A percentile compares a stretch with the other conserved stretches of the same genome.
Evolutionary conservation across 352 stramenopile genomes (phyloP).

Genomic region (Phytophthora niederhauseri): DNA sequence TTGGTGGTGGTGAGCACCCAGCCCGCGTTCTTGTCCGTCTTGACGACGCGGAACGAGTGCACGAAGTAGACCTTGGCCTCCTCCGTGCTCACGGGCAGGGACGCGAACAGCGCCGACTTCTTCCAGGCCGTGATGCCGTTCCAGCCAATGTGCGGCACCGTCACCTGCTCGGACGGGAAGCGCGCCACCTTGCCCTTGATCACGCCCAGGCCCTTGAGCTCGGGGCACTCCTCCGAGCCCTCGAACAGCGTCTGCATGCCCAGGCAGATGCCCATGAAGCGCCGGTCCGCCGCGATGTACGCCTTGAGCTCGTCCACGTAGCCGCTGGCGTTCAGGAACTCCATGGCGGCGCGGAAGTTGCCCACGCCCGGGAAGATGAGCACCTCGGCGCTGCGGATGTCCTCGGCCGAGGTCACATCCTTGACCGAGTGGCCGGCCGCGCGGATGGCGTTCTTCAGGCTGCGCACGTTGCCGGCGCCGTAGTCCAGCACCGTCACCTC

Average conservation of each 20-base stretch:
- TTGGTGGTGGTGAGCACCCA: conserved; percentile 97
- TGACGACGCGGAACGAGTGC: conserved; percentile 94
- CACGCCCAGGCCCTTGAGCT: conserved; percentile 90
- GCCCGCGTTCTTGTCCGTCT: conserved; percentile 76
- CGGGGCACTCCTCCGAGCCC: conserved; percentile 92
- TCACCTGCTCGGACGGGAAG: conserved; percentile 83
- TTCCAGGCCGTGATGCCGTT: conserved; percentile 95
- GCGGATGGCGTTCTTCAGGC: conserved; percentile 96
- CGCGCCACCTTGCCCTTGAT: conserved; percentile 93
- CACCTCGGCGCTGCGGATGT: conserved; percentile 90
- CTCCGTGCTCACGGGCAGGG: conserved; percentile 43
- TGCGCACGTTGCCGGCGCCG: conserved; percentile 98
- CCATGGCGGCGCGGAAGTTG: conserved; percentile 91
- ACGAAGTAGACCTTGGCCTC: conserved; percentile 96
- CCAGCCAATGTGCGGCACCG: conserved; percentile 98
- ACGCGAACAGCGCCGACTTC: conserved; percentile 70
- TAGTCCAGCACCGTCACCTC: conserved; percentile 96
- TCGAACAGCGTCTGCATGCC: conserved; percentile 99
- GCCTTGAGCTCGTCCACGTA: conserved; percentile 90
- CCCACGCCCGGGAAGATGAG: conserved; percentile 90
- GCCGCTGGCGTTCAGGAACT: conserved; percentile 89
- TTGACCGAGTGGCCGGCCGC: conserved; percentile 89
- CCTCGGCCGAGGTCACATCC: conserved; percentile 86
- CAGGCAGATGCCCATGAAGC: conserved; percentile 98
- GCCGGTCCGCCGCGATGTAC: conserved; percentile 88